These are phyloP conservation scores for Cryphonectria radicalis DNA, from an alignment of 2,329 filamentous ascomycete genomes.

Conservation along the genomic window DNA sequence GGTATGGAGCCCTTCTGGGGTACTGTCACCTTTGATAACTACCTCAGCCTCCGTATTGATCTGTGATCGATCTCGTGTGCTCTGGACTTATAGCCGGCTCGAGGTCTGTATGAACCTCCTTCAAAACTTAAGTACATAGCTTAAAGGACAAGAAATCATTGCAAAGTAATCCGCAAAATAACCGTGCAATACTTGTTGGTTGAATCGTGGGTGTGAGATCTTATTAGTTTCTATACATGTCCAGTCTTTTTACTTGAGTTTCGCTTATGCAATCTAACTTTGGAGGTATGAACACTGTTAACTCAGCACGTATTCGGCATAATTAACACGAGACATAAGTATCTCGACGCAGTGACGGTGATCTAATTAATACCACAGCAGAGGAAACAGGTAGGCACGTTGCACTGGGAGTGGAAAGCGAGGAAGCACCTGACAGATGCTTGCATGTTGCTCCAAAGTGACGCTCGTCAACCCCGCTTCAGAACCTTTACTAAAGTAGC, in stretches of 20 bases:
- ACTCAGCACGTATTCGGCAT: not conserved
- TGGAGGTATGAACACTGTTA: too few species aligned
- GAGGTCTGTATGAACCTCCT: too few species aligned
- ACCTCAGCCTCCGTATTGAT: constrained; percentile 32
- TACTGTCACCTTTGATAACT: constrained; percentile 33
- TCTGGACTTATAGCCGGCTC: not conserved
- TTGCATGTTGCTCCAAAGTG: not conserved
- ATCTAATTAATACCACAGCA: not conserved
- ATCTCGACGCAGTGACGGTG: too few species aligned
- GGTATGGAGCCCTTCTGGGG: constrained; percentile 38
- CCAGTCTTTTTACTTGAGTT: too few species aligned
- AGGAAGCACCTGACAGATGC: not conserved
- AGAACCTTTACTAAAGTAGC: not conserved
- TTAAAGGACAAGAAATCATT: too few species aligned
- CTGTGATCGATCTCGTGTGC: constrained; percentile 21
- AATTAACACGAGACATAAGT: too few species aligned
- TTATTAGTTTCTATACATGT: too few species aligned
- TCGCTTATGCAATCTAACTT: too few species aligned
- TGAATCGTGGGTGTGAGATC: too few species aligned
- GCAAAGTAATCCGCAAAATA: not conserved
- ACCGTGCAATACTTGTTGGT: too few species aligned
- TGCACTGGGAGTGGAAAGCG: not conserved
- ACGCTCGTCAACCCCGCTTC: constrained; percentile 1
- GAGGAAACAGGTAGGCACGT: not conserved
- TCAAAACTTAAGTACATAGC: too few species aligned